Evolutionary conservation across 768 basidiomycete species (phyloP), one percentile per base, ranked within the genome.

Genomic region (Boletus tomentosulus): DNA sequence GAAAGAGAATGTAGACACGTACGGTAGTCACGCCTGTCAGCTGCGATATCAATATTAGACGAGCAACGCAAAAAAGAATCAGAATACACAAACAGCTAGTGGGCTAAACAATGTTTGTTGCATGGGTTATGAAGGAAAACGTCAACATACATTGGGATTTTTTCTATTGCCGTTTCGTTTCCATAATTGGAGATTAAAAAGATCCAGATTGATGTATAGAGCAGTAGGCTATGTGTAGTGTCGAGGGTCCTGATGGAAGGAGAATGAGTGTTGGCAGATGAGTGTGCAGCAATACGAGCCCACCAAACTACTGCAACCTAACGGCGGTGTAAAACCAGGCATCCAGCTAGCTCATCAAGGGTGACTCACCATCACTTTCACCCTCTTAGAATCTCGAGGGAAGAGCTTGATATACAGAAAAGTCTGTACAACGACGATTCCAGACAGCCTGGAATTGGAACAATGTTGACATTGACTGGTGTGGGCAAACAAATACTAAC

Each of bases 141-240:
- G 28, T 19, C 42, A 24, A 54, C 56, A 16, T 54, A 80, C 81
- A 73, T 73, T 15, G 79, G 74, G 46, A 82, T 76, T 15, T 50
- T 62, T 51, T 80, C 75, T 34, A 78, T 74, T 30, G 64, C 67
- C 2, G 50, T 46, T 3, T 50, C 50, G 9, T 75, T 55, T 0
- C 81, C 81, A 39, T 72, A 82, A 54, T 76, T 63, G 1, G 54
- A 48, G 51, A 83, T 76, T 3, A 82, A 60, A 53, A 75, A 76
- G 12, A 69, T 69, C 73, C 77, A 76, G 41, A 78, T 60, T 1
- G 76, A 71, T 22, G 64, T 51, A 46, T 68, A 71, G 37, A 80
- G 70, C 55, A 78, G 65, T 9, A 69, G 50, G 1, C 76, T 77
- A 54, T 80, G 78, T 3, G 60, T 51, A 19, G 69, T 59, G 53